These are phyloP conservation scores for Geosmithia putterillii DNA, from an alignment of 2,329 filamentous ascomycete genomes.

Conservation along the genomic window DNA sequence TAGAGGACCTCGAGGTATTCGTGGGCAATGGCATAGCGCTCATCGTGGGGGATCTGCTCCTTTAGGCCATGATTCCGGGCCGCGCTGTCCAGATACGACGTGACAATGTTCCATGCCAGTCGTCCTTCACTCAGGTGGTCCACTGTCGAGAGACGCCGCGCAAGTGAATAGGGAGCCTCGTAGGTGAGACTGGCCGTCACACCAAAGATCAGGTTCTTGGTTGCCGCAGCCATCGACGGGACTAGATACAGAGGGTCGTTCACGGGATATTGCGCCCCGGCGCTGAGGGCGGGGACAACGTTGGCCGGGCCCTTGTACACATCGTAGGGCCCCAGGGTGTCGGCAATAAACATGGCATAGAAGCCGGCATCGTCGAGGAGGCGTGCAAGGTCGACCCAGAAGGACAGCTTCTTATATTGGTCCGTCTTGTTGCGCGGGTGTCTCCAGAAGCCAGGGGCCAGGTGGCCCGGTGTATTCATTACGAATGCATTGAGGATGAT, in stretches of 20 bases:
- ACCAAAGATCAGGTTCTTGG: conserved; percentile 55
- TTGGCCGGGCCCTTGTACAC: conserved; percentile 45
- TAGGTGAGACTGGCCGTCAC: conserved; percentile 61
- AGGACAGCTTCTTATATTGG: conserved; percentile 45
- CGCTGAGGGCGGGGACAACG: conserved; percentile 45
- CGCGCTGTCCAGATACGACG: conserved; percentile 58
- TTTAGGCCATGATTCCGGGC: conserved; percentile 50
- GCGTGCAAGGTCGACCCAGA: conserved; percentile 49
- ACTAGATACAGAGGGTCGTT: conserved; percentile 55
- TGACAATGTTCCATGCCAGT: conserved; percentile 40
- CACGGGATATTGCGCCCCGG: conserved; percentile 58
- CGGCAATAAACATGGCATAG: conserved; percentile 55
- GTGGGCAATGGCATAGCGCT: conserved; percentile 50
- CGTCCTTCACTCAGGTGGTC: conserved; percentile 57
- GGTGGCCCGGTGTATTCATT: conserved; percentile 29
- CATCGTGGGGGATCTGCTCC: conserved; percentile 49
- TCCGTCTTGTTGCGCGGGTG: conserved; percentile 53
- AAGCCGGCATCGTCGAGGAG: conserved; percentile 50
- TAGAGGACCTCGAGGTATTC: conserved; percentile 54
- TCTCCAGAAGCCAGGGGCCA: conserved; percentile 37
- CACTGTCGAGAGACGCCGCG: conserved; percentile 50
- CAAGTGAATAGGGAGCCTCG: conserved; percentile 58
- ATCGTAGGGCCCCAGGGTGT: conserved; percentile 58
- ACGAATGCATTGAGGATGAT: conserved; percentile 31
- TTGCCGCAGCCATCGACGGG: conserved; percentile 58